Conservation (phyloP, 371 early-diverging fungal species). For the Syncephalastrum racemosum region DNA sequence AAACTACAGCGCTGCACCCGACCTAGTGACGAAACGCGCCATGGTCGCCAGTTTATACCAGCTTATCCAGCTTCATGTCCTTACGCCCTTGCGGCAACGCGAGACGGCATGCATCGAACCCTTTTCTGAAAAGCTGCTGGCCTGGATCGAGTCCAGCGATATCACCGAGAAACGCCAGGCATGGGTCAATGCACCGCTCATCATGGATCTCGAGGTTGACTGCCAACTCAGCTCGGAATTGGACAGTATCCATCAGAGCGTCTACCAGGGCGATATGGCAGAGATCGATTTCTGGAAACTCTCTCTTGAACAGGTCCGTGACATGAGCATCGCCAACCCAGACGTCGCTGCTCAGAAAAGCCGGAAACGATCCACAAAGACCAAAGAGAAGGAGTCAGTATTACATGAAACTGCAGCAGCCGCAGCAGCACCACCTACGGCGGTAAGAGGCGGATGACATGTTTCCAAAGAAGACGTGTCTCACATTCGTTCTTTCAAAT, state of each 20-base stretch:
- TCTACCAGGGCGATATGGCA: slow-evolving; percentile 57
- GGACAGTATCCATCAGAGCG: slow-evolving; percentile 36
- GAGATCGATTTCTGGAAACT: slow-evolving; percentile 67
- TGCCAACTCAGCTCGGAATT: slow-evolving; percentile 59
- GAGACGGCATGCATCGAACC: slow-evolving; percentile 21
- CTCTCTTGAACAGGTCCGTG: slow-evolving; percentile 70
- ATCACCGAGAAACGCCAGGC: slow-evolving; percentile 34
- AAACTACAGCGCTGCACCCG: too few species aligned
- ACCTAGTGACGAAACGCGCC: slow-evolving; percentile 6
- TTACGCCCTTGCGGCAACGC: too few species aligned
- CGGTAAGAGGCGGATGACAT: too few species aligned
- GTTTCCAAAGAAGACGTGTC: too few species aligned
- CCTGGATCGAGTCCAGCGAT: slow-evolving; percentile 48
- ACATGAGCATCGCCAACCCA: slow-evolving; percentile 43
- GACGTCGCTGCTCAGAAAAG: background rate
- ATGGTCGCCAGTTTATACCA: slow-evolving; percentile 1
- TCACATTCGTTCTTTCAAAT: too few species aligned
- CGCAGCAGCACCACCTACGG: slow-evolving; percentile 4
- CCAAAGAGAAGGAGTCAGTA: slow-evolving; percentile 1
- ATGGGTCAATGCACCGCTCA: slow-evolving; percentile 68
- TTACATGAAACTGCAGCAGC: background rate
- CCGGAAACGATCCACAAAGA: background rate
- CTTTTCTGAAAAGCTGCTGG: slow-evolving; percentile 39
- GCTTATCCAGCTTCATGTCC: too few species aligned
- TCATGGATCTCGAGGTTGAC: slow-evolving; percentile 80